A percentile compares a stretch with the other conserved stretches of the same genome.
phyloP scores from a whole-genome alignment of 495 filamentous ascomycete species.

The Lentithecium fluviatile region DNA sequence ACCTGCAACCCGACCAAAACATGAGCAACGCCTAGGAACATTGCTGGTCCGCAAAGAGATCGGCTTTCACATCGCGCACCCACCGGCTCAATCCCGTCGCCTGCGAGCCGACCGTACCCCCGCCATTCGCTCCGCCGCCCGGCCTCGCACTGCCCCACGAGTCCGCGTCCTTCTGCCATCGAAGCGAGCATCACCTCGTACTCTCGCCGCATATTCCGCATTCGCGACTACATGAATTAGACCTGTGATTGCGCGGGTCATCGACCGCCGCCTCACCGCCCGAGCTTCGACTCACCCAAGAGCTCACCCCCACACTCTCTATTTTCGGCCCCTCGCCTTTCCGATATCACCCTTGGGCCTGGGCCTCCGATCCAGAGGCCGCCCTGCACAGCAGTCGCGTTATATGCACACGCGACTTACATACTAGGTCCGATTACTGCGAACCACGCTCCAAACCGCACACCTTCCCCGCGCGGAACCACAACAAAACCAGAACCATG shows the following conservation, averaged over 20 bases:
- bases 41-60: too few species aligned
- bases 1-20: too few species aligned
- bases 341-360: neutral
- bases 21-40: too few species aligned
- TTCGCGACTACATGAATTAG: slow-evolving; percentile 9
- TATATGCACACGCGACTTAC: neutral
- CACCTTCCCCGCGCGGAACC: slow-evolving; percentile 7
- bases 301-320: slow-evolving; percentile 10
- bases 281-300: neutral
- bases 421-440: neutral
- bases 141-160: neutral
- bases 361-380: neutral
- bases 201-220: neutral
- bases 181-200: slow-evolving; percentile 4
- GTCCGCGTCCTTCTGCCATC: slow-evolving; percentile 3
- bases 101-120: neutral
- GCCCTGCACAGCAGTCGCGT: too few species aligned
- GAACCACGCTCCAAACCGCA: neutral
- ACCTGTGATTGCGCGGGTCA: neutral
- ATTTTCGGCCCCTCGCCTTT: slow-evolving; percentile 1
- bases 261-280: neutral
- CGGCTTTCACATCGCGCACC: too few species aligned
- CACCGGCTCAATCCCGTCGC: too few species aligned
- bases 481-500: slow-evolving; percentile 34
- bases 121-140: slow-evolving; percentile 1